Percentiles rank a stretch among this genome's conserved stretches.
These are phyloP conservation scores for Nicotiana sylvestris DNA, from an alignment of 257 asterid genomes.

Conservation along the genomic window DNA sequence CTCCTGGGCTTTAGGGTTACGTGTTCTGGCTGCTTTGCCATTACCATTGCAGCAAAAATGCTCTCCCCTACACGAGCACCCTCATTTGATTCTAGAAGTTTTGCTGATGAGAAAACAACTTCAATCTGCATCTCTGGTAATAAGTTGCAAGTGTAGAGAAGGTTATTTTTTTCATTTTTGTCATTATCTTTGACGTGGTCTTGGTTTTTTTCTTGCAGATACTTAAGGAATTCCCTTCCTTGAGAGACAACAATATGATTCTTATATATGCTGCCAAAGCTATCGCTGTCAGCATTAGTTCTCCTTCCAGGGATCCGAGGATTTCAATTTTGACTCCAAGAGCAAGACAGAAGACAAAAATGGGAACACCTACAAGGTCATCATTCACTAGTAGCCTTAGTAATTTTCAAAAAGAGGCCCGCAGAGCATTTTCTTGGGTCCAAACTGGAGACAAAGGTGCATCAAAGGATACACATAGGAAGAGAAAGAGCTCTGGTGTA, in stretches of 20 bases:
- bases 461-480: constrained; percentile 71
- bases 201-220: constrained; percentile 46
- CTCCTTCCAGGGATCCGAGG: constrained; percentile 77
- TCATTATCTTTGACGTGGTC: background rate
- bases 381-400: constrained; percentile 81
- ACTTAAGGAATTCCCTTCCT: constrained; percentile 75
- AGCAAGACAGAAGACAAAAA: constrained; percentile 74
- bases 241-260: constrained; percentile 77
- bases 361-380: constrained; percentile 70
- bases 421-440: constrained; percentile 96
- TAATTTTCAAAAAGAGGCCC: constrained; percentile 93
- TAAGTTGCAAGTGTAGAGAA: background rate
- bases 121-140: constrained; percentile 94
- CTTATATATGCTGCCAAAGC: constrained; percentile 88
- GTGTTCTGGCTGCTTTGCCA: constrained; percentile 89
- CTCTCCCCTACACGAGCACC: constrained; percentile 93
- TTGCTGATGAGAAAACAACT: constrained; percentile 96
- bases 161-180: background rate
- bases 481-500: constrained; percentile 89
- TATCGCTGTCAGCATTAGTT: constrained; percentile 70
- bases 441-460: constrained; percentile 81
- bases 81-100: constrained; percentile 91
- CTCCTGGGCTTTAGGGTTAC: constrained; percentile 98
- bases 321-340: constrained; percentile 62
- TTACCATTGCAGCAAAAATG: constrained; percentile 98